Conservation (phyloP, 2,329 filamentous ascomycete genomes). For the Botrytis galanthina region DNA sequence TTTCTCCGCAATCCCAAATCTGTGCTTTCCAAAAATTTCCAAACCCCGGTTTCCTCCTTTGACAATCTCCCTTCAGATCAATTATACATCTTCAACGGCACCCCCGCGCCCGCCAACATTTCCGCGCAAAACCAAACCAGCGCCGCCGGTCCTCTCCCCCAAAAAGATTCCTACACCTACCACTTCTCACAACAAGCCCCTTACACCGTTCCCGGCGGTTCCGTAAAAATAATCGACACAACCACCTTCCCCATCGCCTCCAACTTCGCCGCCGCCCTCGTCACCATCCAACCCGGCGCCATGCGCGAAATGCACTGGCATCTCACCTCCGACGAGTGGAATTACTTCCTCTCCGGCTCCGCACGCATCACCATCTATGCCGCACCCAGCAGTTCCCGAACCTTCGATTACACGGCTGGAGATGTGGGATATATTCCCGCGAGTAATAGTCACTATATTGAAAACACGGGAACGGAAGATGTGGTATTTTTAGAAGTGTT, state of each 20-base stretch:
- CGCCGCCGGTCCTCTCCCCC: conserved; percentile 42
- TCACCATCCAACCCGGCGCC: conserved; percentile 59
- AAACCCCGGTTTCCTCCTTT: conserved; percentile 48
- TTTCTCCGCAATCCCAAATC: conserved; percentile 38
- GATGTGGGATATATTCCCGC: conserved; percentile 59
- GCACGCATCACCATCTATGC: conserved; percentile 20
- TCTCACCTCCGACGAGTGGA: conserved; percentile 37
- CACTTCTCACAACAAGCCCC: conserved; percentile 48
- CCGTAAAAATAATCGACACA: conserved; percentile 59
- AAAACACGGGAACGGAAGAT: conserved; percentile 58
- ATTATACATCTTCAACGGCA: conserved; percentile 55
- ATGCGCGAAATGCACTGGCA: conserved; percentile 67
- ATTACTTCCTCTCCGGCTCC: conserved; percentile 19
- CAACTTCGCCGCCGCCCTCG: conserved; percentile 55
- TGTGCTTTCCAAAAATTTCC: conserved; percentile 55
- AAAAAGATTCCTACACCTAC: conserved; percentile 46
- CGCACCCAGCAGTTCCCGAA: conserved; percentile 39
- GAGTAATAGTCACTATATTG: conserved; percentile 56
- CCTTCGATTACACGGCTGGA: conserved; percentile 44
- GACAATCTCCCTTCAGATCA: conserved; percentile 47
- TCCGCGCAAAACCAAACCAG: conserved; percentile 47
- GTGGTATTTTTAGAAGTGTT: conserved; percentile 60
- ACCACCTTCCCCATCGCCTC: conserved; percentile 55
- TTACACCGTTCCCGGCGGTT: conserved; percentile 53
- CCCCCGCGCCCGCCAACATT: conserved; percentile 46